Percentiles rank a stretch among this genome's conserved stretches.
These are phyloP conservation scores for Pestalotiopsis sp. DNA, from an alignment of 2,329 filamentous ascomycete genomes.

Conservation along the genomic window DNA sequence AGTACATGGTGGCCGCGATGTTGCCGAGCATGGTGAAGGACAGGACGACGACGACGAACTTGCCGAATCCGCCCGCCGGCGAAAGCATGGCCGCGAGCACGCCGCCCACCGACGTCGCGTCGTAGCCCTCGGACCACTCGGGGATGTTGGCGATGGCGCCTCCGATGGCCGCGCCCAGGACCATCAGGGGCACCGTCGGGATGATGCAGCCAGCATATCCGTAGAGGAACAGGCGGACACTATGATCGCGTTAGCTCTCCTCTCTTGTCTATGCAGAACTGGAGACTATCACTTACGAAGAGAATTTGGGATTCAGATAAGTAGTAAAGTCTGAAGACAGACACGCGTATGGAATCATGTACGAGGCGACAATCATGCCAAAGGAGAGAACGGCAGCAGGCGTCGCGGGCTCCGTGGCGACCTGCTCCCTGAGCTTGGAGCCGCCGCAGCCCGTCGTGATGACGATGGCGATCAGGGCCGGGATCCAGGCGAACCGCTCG, in stretches of 20 bases:
- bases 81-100: constrained; percentile 62
- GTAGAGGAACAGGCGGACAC: constrained; percentile 49
- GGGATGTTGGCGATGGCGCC: constrained; percentile 58
- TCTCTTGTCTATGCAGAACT: background rate
- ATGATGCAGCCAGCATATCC: constrained; percentile 57
- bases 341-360: constrained; percentile 64
- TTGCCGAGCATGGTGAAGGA: constrained; percentile 62
- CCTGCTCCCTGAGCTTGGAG: constrained; percentile 50
- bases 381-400: constrained; percentile 55
- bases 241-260: background rate
- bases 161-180: constrained; percentile 65
- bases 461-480: constrained; percentile 55
- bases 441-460: constrained; percentile 59
- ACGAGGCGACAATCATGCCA: constrained; percentile 63
- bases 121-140: constrained; percentile 56
- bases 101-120: constrained; percentile 56
- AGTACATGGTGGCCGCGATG: constrained; percentile 61
- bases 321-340: constrained; percentile 63
- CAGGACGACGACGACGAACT: constrained; percentile 62
- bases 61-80: constrained; percentile 61
- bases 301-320: constrained; percentile 60
- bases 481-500: constrained; percentile 60
- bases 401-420: constrained; percentile 41
- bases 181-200: constrained; percentile 62
- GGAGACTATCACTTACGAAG: constrained; percentile 40